Evolutionary conservation across 1,284 basidiomycete species (phyloP).

Genomic region (Tylopilus sp.): DNA sequence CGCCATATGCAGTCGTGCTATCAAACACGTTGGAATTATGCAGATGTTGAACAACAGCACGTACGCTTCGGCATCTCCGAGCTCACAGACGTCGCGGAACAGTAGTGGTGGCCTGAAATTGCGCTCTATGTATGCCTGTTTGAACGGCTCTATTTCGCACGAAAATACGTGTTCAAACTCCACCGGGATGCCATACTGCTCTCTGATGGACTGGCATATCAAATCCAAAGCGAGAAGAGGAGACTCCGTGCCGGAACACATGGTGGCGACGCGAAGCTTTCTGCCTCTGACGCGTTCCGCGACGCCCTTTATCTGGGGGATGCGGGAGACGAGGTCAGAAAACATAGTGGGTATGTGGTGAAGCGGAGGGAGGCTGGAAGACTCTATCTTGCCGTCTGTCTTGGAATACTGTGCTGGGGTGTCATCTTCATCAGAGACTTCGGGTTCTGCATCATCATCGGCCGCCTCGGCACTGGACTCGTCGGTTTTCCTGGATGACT

Average conservation of each 20-base stretch:
- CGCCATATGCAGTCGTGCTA: conserved; percentile 90
- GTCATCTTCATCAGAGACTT: conserved; percentile 30
- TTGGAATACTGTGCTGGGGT: conserved; percentile 35
- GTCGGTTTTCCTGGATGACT: conserved; percentile 30
- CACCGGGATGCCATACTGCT: conserved; percentile 64
- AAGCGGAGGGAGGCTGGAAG: conserved; percentile 75
- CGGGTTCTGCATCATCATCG: conserved; percentile 25
- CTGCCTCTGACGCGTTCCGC: conserved; percentile 73
- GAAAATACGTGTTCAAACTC: conserved; percentile 92
- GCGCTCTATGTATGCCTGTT: conserved; percentile 96
- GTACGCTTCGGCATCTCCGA: conserved; percentile 76
- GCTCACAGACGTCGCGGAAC: conserved; percentile 92
- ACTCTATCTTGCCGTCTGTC: conserved; percentile 41
- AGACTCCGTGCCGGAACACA: conserved; percentile 97
- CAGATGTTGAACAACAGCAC: background rate
- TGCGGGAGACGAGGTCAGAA: conserved; percentile 70
- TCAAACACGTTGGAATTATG: conserved; percentile 13
- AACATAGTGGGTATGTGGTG: conserved; percentile 83
- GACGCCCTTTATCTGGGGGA: conserved; percentile 67
- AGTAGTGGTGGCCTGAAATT: conserved; percentile 90
- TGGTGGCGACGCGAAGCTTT: conserved; percentile 90
- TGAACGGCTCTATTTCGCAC: conserved; percentile 97
- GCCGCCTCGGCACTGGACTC: conserved; percentile 19
- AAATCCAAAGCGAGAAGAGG: conserved; percentile 87
- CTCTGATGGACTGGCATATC: conserved; percentile 71